Base-by-base conservation (phyloP, 176 grass and related monocot species). In the Musa acuminata region DNA sequence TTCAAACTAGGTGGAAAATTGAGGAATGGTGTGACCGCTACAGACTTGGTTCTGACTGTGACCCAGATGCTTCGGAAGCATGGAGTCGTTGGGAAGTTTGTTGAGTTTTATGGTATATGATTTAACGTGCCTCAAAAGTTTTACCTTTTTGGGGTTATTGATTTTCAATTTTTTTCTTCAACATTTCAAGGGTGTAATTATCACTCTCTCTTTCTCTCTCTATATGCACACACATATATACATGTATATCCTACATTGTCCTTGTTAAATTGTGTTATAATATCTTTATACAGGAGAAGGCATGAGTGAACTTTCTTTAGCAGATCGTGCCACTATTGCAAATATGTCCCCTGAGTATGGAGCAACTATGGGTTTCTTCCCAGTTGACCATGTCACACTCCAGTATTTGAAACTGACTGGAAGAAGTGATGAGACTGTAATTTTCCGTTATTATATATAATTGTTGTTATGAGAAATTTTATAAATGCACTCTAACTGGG, bases 291-390 rank as follows among this genome's bases (percentile, higher is more conserved):
- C 74, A 93, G 90, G 94, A 52, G 80, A 90, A 84, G 94, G 90
- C 59, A 90, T 98, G 90, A 76, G 88, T 72, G 87, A 96, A 75
- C 55, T 96, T 53, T 92, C 89, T 72, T 85, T 96, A 68, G 93
- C 93, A 60, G 93, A 96, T 87, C 86, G 93, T 67, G 93, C 93
- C 63, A 96, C 93, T 72, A 96, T 96, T 49, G 93, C 93, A 79
- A 96, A 96, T 77, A 96, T 96, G 93, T 92, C 93, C 74, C 93
- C 89, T 21, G 93, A 96, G 83, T 96, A 96, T 87, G 93, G 93
- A 64, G 93, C 93, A 76, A 96, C 93, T 77, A 96, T 96, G 93
- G 93, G 93, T 83, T 96, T 96, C 85, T 96, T 96, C 76, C 93
- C 93, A 49, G 93, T 96, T 79, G 93, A 96, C 22, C 82, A 63